A percentile compares a stretch with the other conserved stretches of the same genome.
These are phyloP conservation scores for Fulvia fulva DNA, from an alignment of 2,329 filamentous ascomycete genomes.

Conservation along the genomic window DNA sequence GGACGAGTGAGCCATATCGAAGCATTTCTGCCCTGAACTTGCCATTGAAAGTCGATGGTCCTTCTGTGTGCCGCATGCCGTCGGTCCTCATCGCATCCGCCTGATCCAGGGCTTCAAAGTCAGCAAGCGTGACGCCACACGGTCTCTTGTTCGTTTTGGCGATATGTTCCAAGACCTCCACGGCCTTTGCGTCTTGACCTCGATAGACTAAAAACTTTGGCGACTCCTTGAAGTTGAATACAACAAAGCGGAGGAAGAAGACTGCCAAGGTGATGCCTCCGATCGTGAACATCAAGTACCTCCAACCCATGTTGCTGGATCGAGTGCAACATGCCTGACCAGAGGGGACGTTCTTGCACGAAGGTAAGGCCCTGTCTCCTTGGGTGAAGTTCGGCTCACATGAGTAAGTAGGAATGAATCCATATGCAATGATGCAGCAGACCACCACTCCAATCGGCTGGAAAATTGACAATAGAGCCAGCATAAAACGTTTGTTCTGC, in stretches of 20 bases:
- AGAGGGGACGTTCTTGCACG: constrained; percentile 37
- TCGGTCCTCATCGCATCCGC: background rate
- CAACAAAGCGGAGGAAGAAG: constrained; percentile 52
- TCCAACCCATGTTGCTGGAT: constrained; percentile 43
- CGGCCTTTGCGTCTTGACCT: constrained; percentile 51
- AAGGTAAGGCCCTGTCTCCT: constrained; percentile 36
- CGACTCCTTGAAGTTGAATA: constrained; percentile 56
- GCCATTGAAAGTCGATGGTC: background rate
- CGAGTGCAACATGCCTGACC: constrained; percentile 38
- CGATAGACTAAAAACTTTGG: constrained; percentile 57
- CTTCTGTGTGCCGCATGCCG: background rate
- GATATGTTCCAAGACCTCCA: constrained; percentile 43
- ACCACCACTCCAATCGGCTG: constrained; percentile 55
- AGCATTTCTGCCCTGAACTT: constrained; percentile 1
- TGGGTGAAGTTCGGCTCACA: constrained; percentile 50
- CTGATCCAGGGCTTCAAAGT: constrained; percentile 32
- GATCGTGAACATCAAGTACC: constrained; percentile 40
- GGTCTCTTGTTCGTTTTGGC: constrained; percentile 41
- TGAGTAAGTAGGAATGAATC: constrained; percentile 49
- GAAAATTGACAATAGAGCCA: constrained; percentile 53
- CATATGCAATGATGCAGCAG: constrained; percentile 49
- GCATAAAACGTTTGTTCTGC: constrained; percentile 48
- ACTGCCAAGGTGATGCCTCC: constrained; percentile 40
- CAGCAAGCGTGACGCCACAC: constrained; percentile 34
- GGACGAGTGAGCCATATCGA: constrained; percentile 45